Base-by-base conservation (phyloP, 768 basidiomycete species). In the Phlebiopsis gigantea region DNA sequence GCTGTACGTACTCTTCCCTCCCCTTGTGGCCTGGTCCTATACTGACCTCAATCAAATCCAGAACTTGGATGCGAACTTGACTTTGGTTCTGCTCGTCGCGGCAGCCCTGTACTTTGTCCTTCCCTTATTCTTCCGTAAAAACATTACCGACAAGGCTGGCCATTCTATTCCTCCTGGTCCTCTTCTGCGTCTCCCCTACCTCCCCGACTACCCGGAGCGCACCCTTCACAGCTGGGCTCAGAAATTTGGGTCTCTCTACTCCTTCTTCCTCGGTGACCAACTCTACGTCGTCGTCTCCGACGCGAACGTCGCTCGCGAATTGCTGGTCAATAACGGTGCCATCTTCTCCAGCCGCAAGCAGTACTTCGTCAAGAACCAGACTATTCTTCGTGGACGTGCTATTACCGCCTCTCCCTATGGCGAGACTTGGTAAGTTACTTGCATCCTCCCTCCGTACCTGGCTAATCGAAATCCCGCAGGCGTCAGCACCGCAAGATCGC, bases 331-430 rank as follows among this genome's bases (percentile, higher is more conserved):
- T 22, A 76, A 78, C 46, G 75, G 78, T 45, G 65, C 75, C 10
- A 68, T 75, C 15, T 79, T 78, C 58, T 79, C 78, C 17, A 75
- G 74, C 10, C 66, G 78, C n/a, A 78, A 77, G 58, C 68, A 71
- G 30, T 73, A 71, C 63, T 79, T 75, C 63, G 65, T 78, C 31
- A 79, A 80, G 62, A 71, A 69, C 12, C 70, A 76, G 57, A 77
- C 71, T 21, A 74, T 80, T 56, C 72, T 80, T 24, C 63, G 60
- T 8, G 73, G 75, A 5, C 71, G 76, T 9, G 78, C 69, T 24
- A 76, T 80, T 43, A 79, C 78, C 4, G 73, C 72, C 4, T 71
- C 75, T 1, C 71, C 72, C 1, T 79, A 79, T 61, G 73, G 73
- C 57, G 74, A 78, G 39, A 67, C 56, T 48, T 78, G 77, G 77